phyloP scores from a whole-genome alignment of 202 grass and related monocot genomes.

The Hordeum pubiflorum region DNA sequence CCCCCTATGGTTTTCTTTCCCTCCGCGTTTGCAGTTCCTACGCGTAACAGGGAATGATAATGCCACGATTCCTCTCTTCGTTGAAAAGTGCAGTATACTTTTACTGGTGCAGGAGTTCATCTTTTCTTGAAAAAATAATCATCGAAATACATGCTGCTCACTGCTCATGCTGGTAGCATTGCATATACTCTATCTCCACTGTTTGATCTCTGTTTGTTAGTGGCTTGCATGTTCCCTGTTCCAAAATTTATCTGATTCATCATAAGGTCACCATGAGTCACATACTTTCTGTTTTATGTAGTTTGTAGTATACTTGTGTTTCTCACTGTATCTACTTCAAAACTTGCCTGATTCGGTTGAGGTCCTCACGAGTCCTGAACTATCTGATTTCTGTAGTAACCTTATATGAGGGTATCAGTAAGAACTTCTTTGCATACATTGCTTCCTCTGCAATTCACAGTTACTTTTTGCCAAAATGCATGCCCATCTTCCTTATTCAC shows the following conservation, averaged over 20 bases:
- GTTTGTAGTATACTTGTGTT: background rate
- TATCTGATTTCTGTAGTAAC: background rate
- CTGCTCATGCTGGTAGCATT: background rate
- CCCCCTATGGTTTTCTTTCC: background rate
- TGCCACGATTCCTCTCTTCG: background rate
- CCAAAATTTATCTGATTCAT: background rate
- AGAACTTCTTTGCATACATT: background rate
- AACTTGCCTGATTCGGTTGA: background rate
- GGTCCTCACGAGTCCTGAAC: background rate
- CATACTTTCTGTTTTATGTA: background rate
- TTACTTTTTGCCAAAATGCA: background rate
- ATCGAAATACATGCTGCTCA: background rate
- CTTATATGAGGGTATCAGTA: background rate
- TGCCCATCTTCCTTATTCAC: constrained; percentile 4
- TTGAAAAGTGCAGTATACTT: background rate
- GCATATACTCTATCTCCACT: background rate
- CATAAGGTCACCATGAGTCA: constrained; percentile 4
- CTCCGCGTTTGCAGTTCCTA: background rate
- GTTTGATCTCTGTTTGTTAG: background rate
- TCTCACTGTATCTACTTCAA: background rate
- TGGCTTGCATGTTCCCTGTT: background rate
- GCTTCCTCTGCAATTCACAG: background rate
- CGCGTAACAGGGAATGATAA: background rate
- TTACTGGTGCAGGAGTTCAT: background rate
- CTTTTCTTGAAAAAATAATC: background rate